Conservation (phyloP, 2,329 filamentous ascomycete species). For the Fusarium keratoplasticum region DNA sequence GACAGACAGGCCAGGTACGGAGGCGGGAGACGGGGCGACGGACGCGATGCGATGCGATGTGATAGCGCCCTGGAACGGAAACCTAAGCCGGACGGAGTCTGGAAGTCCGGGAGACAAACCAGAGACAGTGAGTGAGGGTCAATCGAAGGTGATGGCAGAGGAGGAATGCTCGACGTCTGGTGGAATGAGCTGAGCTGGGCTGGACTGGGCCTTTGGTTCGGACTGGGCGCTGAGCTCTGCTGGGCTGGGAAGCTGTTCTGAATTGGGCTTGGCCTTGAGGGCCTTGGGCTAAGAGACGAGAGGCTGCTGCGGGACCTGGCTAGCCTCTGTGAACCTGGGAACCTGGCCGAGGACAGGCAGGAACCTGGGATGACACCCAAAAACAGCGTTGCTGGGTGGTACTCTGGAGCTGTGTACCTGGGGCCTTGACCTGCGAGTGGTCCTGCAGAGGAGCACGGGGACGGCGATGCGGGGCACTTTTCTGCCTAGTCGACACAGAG, state of each 20-base stretch:
- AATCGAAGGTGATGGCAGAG: slow-evolving; percentile 43
- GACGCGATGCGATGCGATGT: slow-evolving; percentile 19
- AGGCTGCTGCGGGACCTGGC: slow-evolving; percentile 33
- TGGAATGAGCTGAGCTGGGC: slow-evolving; percentile 44
- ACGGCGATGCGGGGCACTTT: slow-evolving; percentile 41
- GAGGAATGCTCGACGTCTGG: slow-evolving; percentile 44
- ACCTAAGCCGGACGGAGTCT: slow-evolving; percentile 32
- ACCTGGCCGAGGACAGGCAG: slow-evolving; percentile 21
- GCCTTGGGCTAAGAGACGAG: slow-evolving; percentile 3
- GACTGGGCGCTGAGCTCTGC: slow-evolving; percentile 26
- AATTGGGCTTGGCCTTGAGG: slow-evolving; percentile 34
- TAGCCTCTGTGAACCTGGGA: slow-evolving; percentile 32
- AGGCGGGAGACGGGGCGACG: slow-evolving; percentile 26
- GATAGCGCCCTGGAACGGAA: slow-evolving; percentile 31
- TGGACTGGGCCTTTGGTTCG: slow-evolving; percentile 28
- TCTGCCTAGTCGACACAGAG: slow-evolving; percentile 40
- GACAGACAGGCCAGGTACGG: slow-evolving; percentile 6
- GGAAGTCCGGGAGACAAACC: slow-evolving; percentile 32
- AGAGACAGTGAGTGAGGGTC: slow-evolving; percentile 32
- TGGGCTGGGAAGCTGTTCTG: slow-evolving; percentile 35
- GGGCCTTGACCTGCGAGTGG: slow-evolving; percentile 35
- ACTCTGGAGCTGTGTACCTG: slow-evolving; percentile 36
- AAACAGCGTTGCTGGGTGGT: slow-evolving; percentile 32
- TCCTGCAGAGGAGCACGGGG: slow-evolving; percentile 33
- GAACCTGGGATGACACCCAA: slow-evolving; percentile 38